Evolutionary conservation across 148 eudicot species (phyloP), one percentile per base, ranked within the genome.

Genomic region (Rhododendron ovatum): DNA sequence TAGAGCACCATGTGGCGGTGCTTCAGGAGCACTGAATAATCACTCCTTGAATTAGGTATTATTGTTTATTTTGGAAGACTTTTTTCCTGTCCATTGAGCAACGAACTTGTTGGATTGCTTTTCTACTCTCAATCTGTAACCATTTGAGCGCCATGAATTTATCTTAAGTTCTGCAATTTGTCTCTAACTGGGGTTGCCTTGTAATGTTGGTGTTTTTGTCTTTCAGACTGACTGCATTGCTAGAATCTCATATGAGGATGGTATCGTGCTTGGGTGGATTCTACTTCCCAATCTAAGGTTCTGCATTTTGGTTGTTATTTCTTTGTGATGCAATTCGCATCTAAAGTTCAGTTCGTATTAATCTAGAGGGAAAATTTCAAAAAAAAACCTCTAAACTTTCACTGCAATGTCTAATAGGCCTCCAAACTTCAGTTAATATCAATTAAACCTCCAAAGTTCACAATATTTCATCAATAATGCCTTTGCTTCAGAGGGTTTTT

Each of bases 191-290:
- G 75, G 37, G 24, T 50, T 79, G 6, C 78, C 37, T 77, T 81
- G 73, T 85, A 39, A 85, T 73, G 2, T 55, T 51, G 41, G 55
- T 71, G 55, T 45, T 57, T 71, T 85, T 81, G 33, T 63, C 43
- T 17, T 86, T 59, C 93, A 98, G 99, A 93, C 93, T 82, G 98
- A 98, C 85, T 98, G 99, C 91, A 95, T 98, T 51, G 98, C 93
- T 78, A 98, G 96, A 91, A 94, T 98, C 87, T 91, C 95, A 80
- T 92, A 86, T 59, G 78, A 76, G 83, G 90, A 91, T 89, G 99
- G 96, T 80, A 48, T 51, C 71, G 91, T 98, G 28, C 87, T 89
- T 80, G 98, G 95, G 77, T 98, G 99, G 99, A 90, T 98, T 91
- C 88, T 95, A 86, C 99, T 98, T 90, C 96, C 93, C 7, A 87